Evolutionary conservation across 1,139 yeast genomes (phyloP).

Genomic region (Hansenula sp.): DNA sequence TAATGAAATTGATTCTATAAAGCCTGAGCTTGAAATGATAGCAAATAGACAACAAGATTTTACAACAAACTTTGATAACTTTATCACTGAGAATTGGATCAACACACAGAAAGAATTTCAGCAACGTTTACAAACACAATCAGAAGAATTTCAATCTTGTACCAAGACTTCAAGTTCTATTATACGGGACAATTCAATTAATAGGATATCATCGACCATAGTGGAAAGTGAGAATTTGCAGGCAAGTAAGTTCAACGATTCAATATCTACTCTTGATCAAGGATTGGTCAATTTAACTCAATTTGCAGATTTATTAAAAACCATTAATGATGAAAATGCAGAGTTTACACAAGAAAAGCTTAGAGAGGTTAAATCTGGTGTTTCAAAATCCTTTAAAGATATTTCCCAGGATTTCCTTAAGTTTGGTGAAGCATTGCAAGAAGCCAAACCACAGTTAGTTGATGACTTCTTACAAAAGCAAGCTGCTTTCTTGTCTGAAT

Average conservation of each 20-base stretch:
- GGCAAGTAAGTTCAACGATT: background rate
- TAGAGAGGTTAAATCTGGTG: background rate
- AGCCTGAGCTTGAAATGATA: conserved; percentile 8
- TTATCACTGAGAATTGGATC: conserved; percentile 14
- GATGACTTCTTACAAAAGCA: conserved; percentile 13
- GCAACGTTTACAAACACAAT: conserved; percentile 4
- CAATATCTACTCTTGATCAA: conserved; percentile 2
- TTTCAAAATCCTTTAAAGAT: conserved; percentile 2
- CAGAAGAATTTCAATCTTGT: background rate
- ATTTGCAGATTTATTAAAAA: conserved; percentile 8
- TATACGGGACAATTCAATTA: background rate
- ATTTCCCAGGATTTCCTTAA: conserved; percentile 10
- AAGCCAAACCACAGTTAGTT: conserved; percentile 14
- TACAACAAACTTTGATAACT: conserved; percentile 10
- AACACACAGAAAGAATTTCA: conserved; percentile 11
- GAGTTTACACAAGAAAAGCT: conserved; percentile 1
- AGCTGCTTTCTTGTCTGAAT: conserved; percentile 5
- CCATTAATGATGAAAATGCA: conserved; percentile 8
- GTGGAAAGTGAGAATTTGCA: background rate
- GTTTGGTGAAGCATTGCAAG: conserved; percentile 12
- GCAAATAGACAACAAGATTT: conserved; percentile 10
- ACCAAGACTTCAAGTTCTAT: background rate
- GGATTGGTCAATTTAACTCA: conserved; percentile 10
- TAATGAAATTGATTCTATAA: conserved; percentile 3
- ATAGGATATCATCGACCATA: background rate